These are phyloP conservation scores for Penicillium egyptiacum DNA, from an alignment of 495 filamentous ascomycete genomes.

Conservation along the genomic window DNA sequence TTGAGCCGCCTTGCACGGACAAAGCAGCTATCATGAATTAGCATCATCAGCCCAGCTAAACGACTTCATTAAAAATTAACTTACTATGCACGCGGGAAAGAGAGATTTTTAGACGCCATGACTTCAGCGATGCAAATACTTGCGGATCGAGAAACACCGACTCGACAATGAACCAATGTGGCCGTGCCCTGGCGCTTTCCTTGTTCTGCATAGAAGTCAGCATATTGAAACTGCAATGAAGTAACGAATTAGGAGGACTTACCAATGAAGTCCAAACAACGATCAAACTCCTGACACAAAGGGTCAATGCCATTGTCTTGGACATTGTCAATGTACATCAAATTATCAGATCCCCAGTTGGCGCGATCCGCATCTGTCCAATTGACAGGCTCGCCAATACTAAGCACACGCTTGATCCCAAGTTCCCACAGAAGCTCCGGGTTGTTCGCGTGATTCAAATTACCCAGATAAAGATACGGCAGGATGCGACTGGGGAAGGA, in stretches of 20 bases:
- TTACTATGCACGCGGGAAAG: constrained; percentile 87
- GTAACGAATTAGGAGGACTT: constrained; percentile 32
- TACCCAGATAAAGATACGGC: constrained; percentile 95
- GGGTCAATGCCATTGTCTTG: constrained; percentile 98
- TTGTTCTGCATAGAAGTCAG: constrained; percentile 52
- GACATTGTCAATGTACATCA: constrained; percentile 77
- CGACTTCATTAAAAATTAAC: constrained; percentile 25
- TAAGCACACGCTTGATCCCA: constrained; percentile 84
- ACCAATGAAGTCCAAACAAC: constrained; percentile 92
- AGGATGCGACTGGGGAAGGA: constrained; percentile 85
- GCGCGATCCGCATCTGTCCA: constrained; percentile 71
- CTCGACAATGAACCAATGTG: constrained; percentile 95
- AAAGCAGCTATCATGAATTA: constrained; percentile 61
- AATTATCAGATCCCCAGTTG: constrained; percentile 68
- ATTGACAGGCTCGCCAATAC: constrained; percentile 85
- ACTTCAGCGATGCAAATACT: constrained; percentile 99
- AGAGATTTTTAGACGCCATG: constrained; percentile 75
- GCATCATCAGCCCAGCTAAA: not conserved
- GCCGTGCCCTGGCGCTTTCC: constrained; percentile 73
- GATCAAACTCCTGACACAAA: constrained; percentile 80
- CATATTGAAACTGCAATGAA: constrained; percentile 5
- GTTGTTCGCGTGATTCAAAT: constrained; percentile 90
- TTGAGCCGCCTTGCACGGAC: constrained; percentile 86
- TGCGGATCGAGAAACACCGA: constrained; percentile 90
- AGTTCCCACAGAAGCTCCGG: constrained; percentile 74